Evolutionary conservation across 306 rosid species (phyloP).

Genomic region (Dalbergia oliveri): DNA sequence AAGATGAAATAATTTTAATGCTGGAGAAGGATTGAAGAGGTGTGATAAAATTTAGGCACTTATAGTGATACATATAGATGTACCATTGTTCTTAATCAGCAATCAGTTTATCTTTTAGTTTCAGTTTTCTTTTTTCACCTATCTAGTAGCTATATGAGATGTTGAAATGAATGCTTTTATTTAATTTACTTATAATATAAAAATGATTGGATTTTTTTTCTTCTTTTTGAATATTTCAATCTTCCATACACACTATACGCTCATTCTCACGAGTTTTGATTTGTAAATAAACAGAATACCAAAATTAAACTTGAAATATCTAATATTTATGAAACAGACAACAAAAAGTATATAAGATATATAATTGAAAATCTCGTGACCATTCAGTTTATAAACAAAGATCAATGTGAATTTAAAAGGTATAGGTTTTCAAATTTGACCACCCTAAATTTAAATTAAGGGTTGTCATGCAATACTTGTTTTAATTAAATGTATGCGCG

Average conservation of each 20-base stretch:
- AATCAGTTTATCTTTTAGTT: no score
- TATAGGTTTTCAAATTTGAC: not conserved
- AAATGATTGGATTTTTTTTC: not conserved
- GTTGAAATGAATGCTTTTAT: conserved; percentile 4
- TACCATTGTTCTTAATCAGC: no score
- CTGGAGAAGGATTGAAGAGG: not conserved
- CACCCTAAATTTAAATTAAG: no score
- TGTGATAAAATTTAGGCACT: not conserved
- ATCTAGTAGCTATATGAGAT: no score
- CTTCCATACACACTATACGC: not conserved
- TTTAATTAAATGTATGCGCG: no score
- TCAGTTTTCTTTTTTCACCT: no score
- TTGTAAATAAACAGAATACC: not conserved
- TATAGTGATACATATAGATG: no score
- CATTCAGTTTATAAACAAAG: not conserved
- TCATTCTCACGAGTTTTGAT: not conserved
- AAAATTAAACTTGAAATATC: not conserved
- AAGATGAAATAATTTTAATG: not conserved
- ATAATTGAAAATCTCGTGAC: not conserved
- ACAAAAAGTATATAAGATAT: not conserved
- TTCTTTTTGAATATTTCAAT: no score
- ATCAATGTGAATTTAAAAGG: not conserved
- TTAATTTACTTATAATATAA: not conserved
- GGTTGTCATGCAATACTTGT: not conserved
- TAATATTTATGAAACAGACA: not conserved